phyloP scores from a whole-genome alignment of 441 rosid species.

The Dalechampia spathulata region DNA sequence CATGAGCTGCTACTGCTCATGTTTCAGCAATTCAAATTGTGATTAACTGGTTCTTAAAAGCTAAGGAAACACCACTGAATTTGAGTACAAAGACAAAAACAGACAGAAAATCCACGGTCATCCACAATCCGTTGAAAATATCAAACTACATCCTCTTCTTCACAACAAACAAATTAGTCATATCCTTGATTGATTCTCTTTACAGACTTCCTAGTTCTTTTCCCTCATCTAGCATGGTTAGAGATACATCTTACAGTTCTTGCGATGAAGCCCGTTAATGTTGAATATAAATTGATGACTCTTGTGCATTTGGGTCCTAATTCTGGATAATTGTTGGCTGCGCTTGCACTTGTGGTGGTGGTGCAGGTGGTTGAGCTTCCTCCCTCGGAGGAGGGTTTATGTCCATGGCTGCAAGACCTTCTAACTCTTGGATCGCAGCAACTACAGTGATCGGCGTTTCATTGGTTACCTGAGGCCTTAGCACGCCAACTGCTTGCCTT shows the following conservation, averaged over 20 bases:
- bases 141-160: constrained; percentile 22
- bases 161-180: constrained; percentile 21
- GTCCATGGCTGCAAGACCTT: constrained; percentile 53
- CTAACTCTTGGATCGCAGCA: constrained; percentile 53
- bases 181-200: constrained; percentile 30
- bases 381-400: constrained; percentile 27
- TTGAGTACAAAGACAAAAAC: constrained; percentile 14
- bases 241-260: constrained; percentile 30
- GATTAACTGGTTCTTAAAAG: constrained; percentile 1
- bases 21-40: constrained; percentile 5
- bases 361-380: constrained; percentile 17
- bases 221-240: constrained; percentile 22
- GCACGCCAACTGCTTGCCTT: constrained; percentile 39
- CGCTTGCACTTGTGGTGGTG: not conserved
- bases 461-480: constrained; percentile 42
- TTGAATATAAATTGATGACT: constrained; percentile 12
- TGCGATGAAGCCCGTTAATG: constrained; percentile 8
- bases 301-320: constrained; percentile 9
- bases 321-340: not conserved
- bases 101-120: constrained; percentile 9
- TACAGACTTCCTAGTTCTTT: constrained; percentile 21
- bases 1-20: constrained; percentile 5
- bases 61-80: not conserved
- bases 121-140: constrained; percentile 12
- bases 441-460: constrained; percentile 33